Evolutionary conservation across 2,329 filamentous ascomycete genomes (phyloP).

Genomic region (Ophiostoma ulmi): DNA sequence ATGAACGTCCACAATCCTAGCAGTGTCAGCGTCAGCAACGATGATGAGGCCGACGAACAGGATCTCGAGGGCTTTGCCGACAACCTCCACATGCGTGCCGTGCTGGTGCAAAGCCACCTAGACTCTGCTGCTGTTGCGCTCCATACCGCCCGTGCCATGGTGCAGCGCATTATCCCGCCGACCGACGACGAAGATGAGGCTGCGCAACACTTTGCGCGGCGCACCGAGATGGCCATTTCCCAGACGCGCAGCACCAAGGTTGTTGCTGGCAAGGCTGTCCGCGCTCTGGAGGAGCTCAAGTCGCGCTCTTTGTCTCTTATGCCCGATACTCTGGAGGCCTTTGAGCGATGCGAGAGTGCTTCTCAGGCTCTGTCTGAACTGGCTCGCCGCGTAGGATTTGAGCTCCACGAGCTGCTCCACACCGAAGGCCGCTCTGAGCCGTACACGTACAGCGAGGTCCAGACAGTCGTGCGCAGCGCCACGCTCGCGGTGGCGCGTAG

Average conservation of each 20-base stretch:
- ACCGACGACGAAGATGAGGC: conserved; percentile 58
- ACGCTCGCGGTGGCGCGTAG: conserved; percentile 33
- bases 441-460: conserved; percentile 61
- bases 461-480: conserved; percentile 56
- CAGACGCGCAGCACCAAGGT: conserved; percentile 81
- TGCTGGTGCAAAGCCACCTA: conserved; percentile 73
- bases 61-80: conserved; percentile 70
- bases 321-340: conserved; percentile 60
- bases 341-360: conserved; percentile 63
- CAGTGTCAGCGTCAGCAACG: conserved; percentile 21
- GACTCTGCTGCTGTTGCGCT: conserved; percentile 70
- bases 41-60: conserved; percentile 20
- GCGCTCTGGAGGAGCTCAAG: conserved; percentile 71
- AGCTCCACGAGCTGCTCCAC: conserved; percentile 60
- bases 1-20: conserved; percentile 16
- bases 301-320: conserved; percentile 68
- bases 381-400: conserved; percentile 61
- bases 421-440: conserved; percentile 68
- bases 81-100: conserved; percentile 69
- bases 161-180: conserved; percentile 59
- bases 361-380: conserved; percentile 62
- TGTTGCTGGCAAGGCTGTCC: conserved; percentile 69
- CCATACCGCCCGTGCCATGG: conserved; percentile 57
- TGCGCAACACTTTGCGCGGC: conserved; percentile 61
- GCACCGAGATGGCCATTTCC: conserved; percentile 64